These are phyloP conservation scores for Takashimella tepidaria DNA, from an alignment of 1,284 basidiomycete genomes.

Conservation along the genomic window DNA sequence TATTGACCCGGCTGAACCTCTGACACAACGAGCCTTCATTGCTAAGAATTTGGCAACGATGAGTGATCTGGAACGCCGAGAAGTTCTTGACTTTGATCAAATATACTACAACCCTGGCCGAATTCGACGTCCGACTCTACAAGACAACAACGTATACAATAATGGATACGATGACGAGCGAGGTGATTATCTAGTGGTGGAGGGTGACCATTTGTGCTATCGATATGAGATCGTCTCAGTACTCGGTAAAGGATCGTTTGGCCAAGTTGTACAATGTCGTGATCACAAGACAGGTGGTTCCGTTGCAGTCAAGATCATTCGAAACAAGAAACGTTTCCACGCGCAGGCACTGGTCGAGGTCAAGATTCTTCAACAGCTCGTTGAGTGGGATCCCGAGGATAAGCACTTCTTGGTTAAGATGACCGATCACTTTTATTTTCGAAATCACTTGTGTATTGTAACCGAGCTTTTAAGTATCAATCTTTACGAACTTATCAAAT, in stretches of 20 bases:
- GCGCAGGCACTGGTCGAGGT: constrained; percentile 98
- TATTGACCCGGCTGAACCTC: constrained; percentile 61
- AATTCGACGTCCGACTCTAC: constrained; percentile 25
- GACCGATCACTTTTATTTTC: constrained; percentile 98
- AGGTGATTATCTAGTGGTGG: constrained; percentile 89
- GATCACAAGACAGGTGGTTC: constrained; percentile 96
- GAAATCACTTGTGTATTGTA: constrained; percentile 95
- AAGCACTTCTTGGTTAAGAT: constrained; percentile 97
- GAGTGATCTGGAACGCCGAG: constrained; percentile 82
- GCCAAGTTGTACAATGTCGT: constrained; percentile 92
- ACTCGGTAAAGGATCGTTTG: constrained; percentile 96
- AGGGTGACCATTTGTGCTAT: constrained; percentile 89
- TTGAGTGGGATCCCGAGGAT: constrained; percentile 97
- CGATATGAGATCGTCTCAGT: constrained; percentile 91
- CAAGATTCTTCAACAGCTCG: constrained; percentile 92
- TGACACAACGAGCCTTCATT: constrained; percentile 57
- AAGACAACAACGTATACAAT: constrained; percentile 78
- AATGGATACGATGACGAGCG: constrained; percentile 97
- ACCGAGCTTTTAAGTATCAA: constrained; percentile 98
- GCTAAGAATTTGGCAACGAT: constrained; percentile 54
- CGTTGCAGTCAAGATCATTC: constrained; percentile 97
- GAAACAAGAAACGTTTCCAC: constrained; percentile 99
- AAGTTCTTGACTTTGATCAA: constrained; percentile 79
- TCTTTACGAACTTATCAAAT: constrained; percentile 98
- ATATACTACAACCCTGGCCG: constrained; percentile 61